Conservation (phyloP, 2,329 filamentous ascomycete genomes). For the Exserohilum turcica region DNA sequence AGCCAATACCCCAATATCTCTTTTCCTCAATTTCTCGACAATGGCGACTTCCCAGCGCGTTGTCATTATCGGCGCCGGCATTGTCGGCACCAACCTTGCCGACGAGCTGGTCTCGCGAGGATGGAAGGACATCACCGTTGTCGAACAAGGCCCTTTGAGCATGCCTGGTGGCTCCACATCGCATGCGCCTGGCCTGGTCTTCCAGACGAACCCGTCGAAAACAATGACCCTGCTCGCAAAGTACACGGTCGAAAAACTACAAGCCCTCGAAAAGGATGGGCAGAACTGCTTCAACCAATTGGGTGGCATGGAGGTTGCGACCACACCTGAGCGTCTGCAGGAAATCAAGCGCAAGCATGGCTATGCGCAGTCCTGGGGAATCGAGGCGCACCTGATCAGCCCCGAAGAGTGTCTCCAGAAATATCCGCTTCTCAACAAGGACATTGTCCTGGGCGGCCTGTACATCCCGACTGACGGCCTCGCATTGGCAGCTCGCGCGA, state of each 20-base stretch:
- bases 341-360: conserved; percentile 68
- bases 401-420: conserved; percentile 58
- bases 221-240: conserved; percentile 64
- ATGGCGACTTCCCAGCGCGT: conserved; percentile 46
- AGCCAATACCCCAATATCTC: conserved; percentile 3
- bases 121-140: conserved; percentile 67
- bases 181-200: conserved; percentile 68
- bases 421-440: conserved; percentile 61
- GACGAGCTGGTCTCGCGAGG: conserved; percentile 67
- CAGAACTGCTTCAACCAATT: conserved; percentile 66
- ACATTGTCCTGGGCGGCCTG: conserved; percentile 62
- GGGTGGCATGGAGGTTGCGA: conserved; percentile 67
- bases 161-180: conserved; percentile 70
- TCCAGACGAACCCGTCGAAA: conserved; percentile 65
- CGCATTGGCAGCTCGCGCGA: conserved; percentile 65
- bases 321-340: conserved; percentile 62
- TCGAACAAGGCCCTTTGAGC: conserved; percentile 66
- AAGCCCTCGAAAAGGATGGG: conserved; percentile 54
- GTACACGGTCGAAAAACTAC: conserved; percentile 66
- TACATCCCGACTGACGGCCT: conserved; percentile 66
- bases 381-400: conserved; percentile 60
- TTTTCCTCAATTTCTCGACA: conserved; percentile 1
- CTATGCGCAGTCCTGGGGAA: conserved; percentile 65
- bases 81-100: conserved; percentile 67
- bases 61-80: conserved; percentile 62